Evolutionary conservation across 768 basidiomycete species (phyloP), one percentile per base, ranked within the genome.

Genomic region (Agrocybe pediades): DNA sequence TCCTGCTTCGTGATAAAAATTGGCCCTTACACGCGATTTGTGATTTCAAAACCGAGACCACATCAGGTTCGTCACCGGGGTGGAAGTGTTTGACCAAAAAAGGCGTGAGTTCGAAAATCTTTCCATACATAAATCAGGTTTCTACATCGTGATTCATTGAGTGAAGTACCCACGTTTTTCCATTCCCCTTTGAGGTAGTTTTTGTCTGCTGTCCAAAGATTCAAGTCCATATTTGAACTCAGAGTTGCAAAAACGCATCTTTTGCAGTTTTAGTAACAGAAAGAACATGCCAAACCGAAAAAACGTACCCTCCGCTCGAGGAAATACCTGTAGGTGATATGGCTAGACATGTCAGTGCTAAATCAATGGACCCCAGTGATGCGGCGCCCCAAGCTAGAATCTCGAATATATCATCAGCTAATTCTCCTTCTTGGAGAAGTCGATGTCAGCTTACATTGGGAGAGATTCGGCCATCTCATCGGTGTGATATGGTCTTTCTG

Each of bases 101-200:
- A 1, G 76, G 68, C 4, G 85, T 86, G 21, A 87, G 70, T 57
- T 87, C 80, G 55, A 71, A 74, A 9, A 83, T 72, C 86, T 89
- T 56, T 21, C 36, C n/a, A n/a, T n/a, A n/a, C n/a, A n/a, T n/a
- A n/a, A n/a, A n/a, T n/a, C n/a, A n/a, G n/a, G n/a, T n/a, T n/a
- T n/a, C n/a, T n/a, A n/a, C n/a, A n/a, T n/a, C n/a, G n/a, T n/a
- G n/a, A n/a, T n/a, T n/a, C n/a, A n/a, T n/a, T n/a, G n/a, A n/a
- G n/a, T n/a, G 42, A 46, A 47, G 46, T 23, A 50, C 64, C 17
- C 47, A 84, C 90, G 67, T 79, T 85, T 6, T 60, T 53, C 91
- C 90, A 92, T 73, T 88, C 82, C 42, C 90, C 89, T 55, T 80
- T 87, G 20, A 91, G 62, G 56, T 79, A 79, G 61, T 92, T 88